phyloP scores from a whole-genome alignment of 2,329 filamentous ascomycete species.

The Phialocephala sp. region DNA sequence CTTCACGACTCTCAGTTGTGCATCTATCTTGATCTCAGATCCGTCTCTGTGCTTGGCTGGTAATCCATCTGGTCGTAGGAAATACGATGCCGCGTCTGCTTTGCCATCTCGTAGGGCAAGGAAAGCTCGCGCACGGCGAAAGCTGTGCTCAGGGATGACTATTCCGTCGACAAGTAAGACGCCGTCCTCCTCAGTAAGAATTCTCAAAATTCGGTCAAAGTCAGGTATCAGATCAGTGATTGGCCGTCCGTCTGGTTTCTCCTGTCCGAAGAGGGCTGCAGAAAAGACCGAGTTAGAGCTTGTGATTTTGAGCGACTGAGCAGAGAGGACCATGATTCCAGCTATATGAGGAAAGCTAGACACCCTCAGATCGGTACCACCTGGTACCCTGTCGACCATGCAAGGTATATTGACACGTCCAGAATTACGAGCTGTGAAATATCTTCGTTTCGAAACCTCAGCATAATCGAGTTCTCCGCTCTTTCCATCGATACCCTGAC shows the following conservation, averaged over 20 bases:
- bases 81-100: slow-evolving; percentile 77
- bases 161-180: slow-evolving; percentile 88
- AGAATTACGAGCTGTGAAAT: slow-evolving; percentile 84
- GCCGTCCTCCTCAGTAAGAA: slow-evolving; percentile 86
- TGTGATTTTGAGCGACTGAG: slow-evolving; percentile 76
- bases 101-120: slow-evolving; percentile 83
- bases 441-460: slow-evolving; percentile 71
- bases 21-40: slow-evolving; percentile 88
- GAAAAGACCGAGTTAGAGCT: slow-evolving; percentile 97
- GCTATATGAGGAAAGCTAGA: slow-evolving; percentile 98
- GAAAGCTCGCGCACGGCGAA: slow-evolving; percentile 85
- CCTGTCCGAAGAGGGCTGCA: slow-evolving; percentile 87
- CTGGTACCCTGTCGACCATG: slow-evolving; percentile 75
- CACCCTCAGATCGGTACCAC: slow-evolving; percentile 75
- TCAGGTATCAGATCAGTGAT: slow-evolving; percentile 84
- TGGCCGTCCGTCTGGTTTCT: slow-evolving; percentile 78
- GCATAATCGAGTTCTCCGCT: slow-evolving; percentile 80
- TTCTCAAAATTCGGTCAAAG: slow-evolving; percentile 82
- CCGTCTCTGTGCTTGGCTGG: slow-evolving; percentile 89
- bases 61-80: slow-evolving; percentile 83
- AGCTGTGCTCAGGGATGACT: slow-evolving; percentile 94
- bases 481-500: slow-evolving; percentile 72
- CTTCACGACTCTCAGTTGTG: slow-evolving; percentile 95
- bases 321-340: slow-evolving; percentile 91
- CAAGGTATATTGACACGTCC: slow-evolving; percentile 83